Percentiles rank a stretch among this genome's conserved stretches.
Evolutionary conservation across 2,329 filamentous ascomycete species (phyloP).

Genomic region (Thielaviopsis musarum): DNA sequence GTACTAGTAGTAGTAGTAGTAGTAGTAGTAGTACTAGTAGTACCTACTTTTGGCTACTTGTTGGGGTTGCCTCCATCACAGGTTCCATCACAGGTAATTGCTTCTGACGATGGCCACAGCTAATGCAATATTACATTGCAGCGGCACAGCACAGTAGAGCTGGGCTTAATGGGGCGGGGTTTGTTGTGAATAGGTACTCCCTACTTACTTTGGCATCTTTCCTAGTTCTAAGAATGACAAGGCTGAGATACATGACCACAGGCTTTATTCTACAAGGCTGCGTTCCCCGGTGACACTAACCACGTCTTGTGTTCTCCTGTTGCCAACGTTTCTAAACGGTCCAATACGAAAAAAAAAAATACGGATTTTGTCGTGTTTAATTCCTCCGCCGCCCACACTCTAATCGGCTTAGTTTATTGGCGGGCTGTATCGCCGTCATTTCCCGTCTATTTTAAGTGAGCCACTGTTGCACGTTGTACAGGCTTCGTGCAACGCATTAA

Average conservation of each 20-base stretch:
- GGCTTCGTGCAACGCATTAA: background rate
- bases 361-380: background rate
- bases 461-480: background rate
- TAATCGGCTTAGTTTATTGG: background rate
- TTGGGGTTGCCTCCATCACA: no score
- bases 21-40: no score
- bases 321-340: background rate
- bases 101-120: no score
- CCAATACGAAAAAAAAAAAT: background rate
- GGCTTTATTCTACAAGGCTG: background rate
- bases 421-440: background rate
- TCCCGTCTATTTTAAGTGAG: background rate
- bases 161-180: no score
- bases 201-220: no score
- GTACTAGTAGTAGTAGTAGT: no score
- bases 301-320: background rate
- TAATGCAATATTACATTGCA: no score
- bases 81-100: no score
- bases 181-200: no score
- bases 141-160: no score
- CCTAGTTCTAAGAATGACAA: no score
- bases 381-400: background rate
- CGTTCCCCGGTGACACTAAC: background rate
- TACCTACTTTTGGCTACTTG: no score
- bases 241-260: background rate